Percentiles rank a stretch among this genome's conserved stretches.
Evolutionary conservation across 2,329 filamentous ascomycete genomes (phyloP).

Genomic region (Hypoxylon sp.): DNA sequence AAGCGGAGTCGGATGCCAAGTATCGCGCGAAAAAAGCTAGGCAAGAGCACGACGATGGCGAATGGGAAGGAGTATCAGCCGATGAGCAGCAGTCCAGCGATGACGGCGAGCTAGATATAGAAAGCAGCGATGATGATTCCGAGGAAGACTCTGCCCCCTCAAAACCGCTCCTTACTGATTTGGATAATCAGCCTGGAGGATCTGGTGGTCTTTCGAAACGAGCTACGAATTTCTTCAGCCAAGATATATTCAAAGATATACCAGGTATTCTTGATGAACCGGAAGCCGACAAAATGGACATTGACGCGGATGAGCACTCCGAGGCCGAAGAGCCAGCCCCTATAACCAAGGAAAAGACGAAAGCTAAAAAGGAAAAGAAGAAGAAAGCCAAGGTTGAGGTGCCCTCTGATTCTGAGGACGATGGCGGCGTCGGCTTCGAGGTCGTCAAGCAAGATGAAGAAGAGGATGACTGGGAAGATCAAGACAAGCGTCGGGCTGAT

Average conservation of each 20-base stretch:
- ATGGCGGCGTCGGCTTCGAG: conserved; percentile 70
- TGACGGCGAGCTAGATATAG: conserved; percentile 69
- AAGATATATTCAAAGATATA: conserved; percentile 93
- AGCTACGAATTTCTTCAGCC: conserved; percentile 91
- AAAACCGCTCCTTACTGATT: conserved; percentile 72
- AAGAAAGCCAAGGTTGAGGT: conserved; percentile 41
- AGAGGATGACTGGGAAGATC: conserved; percentile 75
- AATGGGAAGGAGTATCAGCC: conserved; percentile 91
- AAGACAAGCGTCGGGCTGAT: conserved; percentile 73
- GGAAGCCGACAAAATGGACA: conserved; percentile 44
- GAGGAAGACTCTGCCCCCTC: conserved; percentile 66
- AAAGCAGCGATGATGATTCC: conserved; percentile 74
- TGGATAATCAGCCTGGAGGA: conserved; percentile 68
- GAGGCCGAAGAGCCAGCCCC: conserved; percentile 49
- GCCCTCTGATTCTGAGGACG: conserved; percentile 55
- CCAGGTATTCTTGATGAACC: conserved; percentile 74
- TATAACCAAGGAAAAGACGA: conserved; percentile 48
- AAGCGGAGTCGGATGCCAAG: conserved; percentile 86
- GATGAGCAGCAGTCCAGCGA: conserved; percentile 72
- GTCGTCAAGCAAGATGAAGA: conserved; percentile 66
- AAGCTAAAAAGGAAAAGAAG: conserved; percentile 44
- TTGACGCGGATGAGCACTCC: conserved; percentile 49
- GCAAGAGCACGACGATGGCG: conserved; percentile 84
- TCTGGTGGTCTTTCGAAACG: conserved; percentile 81
- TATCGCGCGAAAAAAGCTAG: conserved; percentile 91